Percentiles rank a stretch among this genome's conserved stretches.
Evolutionary conservation across 495 filamentous ascomycete species (phyloP).

Genomic region (Neurospora sp.): DNA sequence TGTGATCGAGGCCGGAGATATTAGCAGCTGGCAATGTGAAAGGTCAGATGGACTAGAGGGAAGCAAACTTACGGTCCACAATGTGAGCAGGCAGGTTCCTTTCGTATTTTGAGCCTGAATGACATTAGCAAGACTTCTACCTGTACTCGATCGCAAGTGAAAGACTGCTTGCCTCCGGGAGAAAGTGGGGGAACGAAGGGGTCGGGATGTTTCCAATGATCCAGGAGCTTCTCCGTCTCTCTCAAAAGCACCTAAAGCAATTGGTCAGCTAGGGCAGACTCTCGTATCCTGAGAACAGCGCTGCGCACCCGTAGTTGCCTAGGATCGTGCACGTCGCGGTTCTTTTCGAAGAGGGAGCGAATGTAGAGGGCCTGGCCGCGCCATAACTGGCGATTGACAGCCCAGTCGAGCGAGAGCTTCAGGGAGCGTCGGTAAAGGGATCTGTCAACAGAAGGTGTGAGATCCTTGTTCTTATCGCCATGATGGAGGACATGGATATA

Average conservation of each 20-base stretch:
- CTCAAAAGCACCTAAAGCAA: slow-evolving; percentile 57
- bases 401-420: slow-evolving; percentile 91
- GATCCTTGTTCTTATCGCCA: not conserved
- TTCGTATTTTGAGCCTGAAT: slow-evolving; percentile 85
- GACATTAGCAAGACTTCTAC: slow-evolving; percentile 16
- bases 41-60: not conserved
- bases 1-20: slow-evolving; percentile 9
- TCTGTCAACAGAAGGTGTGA: slow-evolving; percentile 34
- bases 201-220: slow-evolving; percentile 96
- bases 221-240: slow-evolving; percentile 77
- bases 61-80: slow-evolving; percentile 59
- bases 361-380: slow-evolving; percentile 93
- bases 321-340: slow-evolving; percentile 75
- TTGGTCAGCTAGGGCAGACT: not conserved
- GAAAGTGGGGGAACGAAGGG: slow-evolving; percentile 81
- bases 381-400: slow-evolving; percentile 83
- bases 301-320: slow-evolving; percentile 70
- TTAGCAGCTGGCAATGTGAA: not conserved
- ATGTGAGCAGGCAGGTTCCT: slow-evolving; percentile 75
- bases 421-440: slow-evolving; percentile 87
- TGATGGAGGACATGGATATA: not conserved
- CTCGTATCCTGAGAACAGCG: not conserved
- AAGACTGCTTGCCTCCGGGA: slow-evolving; percentile 68
- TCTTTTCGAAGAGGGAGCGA: slow-evolving; percentile 88
- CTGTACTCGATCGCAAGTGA: not conserved